Percentiles rank a stretch among this genome's conserved stretches.
Conservation (phyloP, 2,329 filamentous ascomycete species). For the Epichloe brachyelytri region DNA sequence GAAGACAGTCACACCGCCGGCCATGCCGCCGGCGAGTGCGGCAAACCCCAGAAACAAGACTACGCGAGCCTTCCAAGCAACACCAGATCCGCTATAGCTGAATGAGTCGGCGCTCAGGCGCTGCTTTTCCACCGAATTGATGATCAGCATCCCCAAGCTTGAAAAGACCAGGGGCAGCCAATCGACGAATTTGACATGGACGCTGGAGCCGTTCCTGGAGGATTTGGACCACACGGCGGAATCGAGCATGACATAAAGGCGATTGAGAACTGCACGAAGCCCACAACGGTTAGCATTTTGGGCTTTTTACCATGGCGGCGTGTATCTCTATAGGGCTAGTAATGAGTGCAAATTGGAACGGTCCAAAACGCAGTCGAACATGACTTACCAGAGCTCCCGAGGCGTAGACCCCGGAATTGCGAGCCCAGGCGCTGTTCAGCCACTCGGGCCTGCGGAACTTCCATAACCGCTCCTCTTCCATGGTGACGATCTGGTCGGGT, state of each 20-base stretch:
- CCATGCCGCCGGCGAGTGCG: slow-evolving; percentile 52
- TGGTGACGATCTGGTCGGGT: slow-evolving; percentile 15
- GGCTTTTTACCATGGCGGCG: background rate
- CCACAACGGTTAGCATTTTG: background rate
- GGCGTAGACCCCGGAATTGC: slow-evolving; percentile 49
- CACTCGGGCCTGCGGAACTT: slow-evolving; percentile 55
- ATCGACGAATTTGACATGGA: slow-evolving; percentile 54
- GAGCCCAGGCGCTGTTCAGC: slow-evolving; percentile 51
- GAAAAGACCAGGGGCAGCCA: slow-evolving; percentile 58
- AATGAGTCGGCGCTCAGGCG: slow-evolving; percentile 51
- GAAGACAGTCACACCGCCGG: slow-evolving; percentile 54
- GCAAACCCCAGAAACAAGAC: slow-evolving; percentile 57
- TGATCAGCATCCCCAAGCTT: slow-evolving; percentile 55
- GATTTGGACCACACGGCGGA: slow-evolving; percentile 55
- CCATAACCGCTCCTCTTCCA: slow-evolving; percentile 55
- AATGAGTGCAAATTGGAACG: no score
- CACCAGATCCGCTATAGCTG: slow-evolving; percentile 47
- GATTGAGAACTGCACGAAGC: slow-evolving; percentile 43
- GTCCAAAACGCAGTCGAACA: background rate
- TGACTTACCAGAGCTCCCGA: slow-evolving; percentile 48
- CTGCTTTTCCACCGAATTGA: slow-evolving; percentile 57
- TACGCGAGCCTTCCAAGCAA: slow-evolving; percentile 56
- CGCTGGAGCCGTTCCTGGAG: slow-evolving; percentile 41
- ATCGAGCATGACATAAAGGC: slow-evolving; percentile 59
- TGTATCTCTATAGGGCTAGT: background rate